Base-by-base conservation (phyloP, 116 monocot genomes). In the Dioscorea cayenensis region DNA sequence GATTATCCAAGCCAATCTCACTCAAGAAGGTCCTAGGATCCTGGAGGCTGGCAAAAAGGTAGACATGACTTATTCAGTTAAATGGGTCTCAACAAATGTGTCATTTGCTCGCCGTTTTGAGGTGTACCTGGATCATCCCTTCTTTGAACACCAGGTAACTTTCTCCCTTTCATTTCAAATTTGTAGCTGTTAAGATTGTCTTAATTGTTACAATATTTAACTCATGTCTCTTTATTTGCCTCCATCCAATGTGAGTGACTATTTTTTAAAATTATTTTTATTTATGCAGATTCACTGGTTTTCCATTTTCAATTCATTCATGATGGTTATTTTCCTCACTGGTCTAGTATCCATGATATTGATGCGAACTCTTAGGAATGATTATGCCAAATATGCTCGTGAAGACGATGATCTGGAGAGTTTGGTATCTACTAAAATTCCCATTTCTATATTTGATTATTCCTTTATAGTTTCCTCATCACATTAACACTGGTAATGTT, bases 311-410 rank as follows among this genome's bases (percentile, higher is more conserved):
- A 97, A 97, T 84, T 97, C 96, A 19, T 97, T 97, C 78, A 92
- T 97, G 96, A 97, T 97, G 96, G 96, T 97, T 79, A 92, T 97
- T 79, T 97, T 97, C 77, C 88, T 97, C 67, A 97, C 92, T 73
- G 96, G 93, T 25, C 28, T 97, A 62, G 92, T 97, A 22, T 97
- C 96, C 20, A 97, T 97, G 96, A 97, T 97, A 79, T 73, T 92
- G 82, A 97, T 97, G 96, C 79, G 92, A 60, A 96, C 96, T 64
- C 84, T 96, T 23, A 86, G 92, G 84, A 96, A 96, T 81, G 96
- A 96, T 76, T 96, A 96, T 82, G 96, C 96, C 27, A 97, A 97
- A 80, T 97, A 97, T 90, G 96, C 93, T 76, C 88, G 92, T 61
- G 96, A 92, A 72, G 93, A 90, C 81, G 96, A 97, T 80, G 96